Conservation (phyloP, 495 filamentous ascomycete genomes). For the Penicillium canariense region DNA sequence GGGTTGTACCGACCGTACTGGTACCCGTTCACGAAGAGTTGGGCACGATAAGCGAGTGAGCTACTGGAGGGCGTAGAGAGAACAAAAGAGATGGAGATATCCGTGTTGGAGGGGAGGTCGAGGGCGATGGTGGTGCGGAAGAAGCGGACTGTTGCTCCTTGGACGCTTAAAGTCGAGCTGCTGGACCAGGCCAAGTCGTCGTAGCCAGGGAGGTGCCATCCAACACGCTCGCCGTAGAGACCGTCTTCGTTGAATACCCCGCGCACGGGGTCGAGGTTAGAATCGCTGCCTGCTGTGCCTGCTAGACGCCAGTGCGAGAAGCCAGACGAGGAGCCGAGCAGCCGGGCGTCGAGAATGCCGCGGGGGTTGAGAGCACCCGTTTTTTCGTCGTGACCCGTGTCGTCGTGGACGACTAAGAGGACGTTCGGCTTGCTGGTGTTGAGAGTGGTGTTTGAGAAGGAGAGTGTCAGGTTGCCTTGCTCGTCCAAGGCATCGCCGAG, state of each 20-base stretch:
- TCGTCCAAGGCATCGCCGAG: constrained; percentile 48
- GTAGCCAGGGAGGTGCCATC: constrained; percentile 61
- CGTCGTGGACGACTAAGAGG: constrained; percentile 69
- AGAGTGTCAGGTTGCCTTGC: constrained; percentile 31
- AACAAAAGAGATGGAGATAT: constrained; percentile 49
- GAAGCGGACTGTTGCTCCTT: constrained; percentile 49
- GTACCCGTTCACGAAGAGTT: constrained; percentile 50
- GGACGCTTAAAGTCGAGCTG: constrained; percentile 45
- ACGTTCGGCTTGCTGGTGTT: constrained; percentile 50
- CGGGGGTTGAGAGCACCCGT: constrained; percentile 63
- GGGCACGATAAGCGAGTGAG: constrained; percentile 32
- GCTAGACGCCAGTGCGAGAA: constrained; percentile 68
- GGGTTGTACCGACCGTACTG: constrained; percentile 52
- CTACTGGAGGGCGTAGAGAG: constrained; percentile 26
- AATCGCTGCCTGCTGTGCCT: constrained; percentile 69
- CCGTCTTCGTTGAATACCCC: constrained; percentile 77
- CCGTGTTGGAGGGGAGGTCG: constrained; percentile 38
- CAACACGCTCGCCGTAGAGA: constrained; percentile 63
- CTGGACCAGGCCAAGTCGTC: constrained; percentile 46
- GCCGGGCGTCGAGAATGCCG: constrained; percentile 59
- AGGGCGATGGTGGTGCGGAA: constrained; percentile 58
- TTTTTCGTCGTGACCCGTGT: constrained; percentile 68
- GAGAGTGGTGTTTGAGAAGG: constrained; percentile 47
- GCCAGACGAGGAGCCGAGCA: constrained; percentile 38
- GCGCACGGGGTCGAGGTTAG: constrained; percentile 61